A percentile compares a stretch with the other conserved stretches of the same genome.
Conservation (phyloP, 1,284 basidiomycete species). For the Porogramme epimiltina region DNA sequence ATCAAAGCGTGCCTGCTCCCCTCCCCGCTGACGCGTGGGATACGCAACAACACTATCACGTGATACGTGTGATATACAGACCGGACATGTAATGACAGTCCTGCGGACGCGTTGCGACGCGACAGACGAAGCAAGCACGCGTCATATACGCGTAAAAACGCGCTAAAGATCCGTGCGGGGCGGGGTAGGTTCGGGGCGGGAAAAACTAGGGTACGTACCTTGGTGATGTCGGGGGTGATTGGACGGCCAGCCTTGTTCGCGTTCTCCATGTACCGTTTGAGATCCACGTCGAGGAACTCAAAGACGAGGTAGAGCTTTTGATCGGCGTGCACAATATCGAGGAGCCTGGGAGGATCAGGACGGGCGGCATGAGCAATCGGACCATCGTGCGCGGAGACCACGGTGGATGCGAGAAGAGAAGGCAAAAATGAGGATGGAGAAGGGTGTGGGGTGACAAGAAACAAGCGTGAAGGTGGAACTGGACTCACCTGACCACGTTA, state of each 20-base stretch:
- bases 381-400: conserved; percentile 1
- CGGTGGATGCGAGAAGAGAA: conserved; percentile 12
- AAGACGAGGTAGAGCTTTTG: conserved; percentile 97
- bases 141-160: conserved; percentile 23
- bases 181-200: not conserved
- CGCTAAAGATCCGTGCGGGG: not conserved
- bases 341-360: conserved; percentile 58
- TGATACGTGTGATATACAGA: conserved; percentile 21
- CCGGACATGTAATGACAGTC: conserved; percentile 9
- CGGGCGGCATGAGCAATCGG: conserved; percentile 9
- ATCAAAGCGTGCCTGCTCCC: not conserved
- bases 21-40: not conserved
- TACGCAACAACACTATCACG: conserved; percentile 23
- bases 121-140: conserved; percentile 25
- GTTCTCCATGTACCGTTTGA: conserved; percentile 96
- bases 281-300: conserved; percentile 92
- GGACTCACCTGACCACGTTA: conserved; percentile 84
- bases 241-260: conserved; percentile 74
- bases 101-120: conserved; percentile 31
- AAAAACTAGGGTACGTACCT: conserved; percentile 54
- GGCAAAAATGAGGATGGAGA: not conserved
- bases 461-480: not conserved
- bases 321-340: conserved; percentile 97
- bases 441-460: conserved; percentile 2
- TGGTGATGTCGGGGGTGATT: conserved; percentile 79